Base-by-base conservation (phyloP, 352 stramenopile species). In the Phytopythium delawarense region DNA sequence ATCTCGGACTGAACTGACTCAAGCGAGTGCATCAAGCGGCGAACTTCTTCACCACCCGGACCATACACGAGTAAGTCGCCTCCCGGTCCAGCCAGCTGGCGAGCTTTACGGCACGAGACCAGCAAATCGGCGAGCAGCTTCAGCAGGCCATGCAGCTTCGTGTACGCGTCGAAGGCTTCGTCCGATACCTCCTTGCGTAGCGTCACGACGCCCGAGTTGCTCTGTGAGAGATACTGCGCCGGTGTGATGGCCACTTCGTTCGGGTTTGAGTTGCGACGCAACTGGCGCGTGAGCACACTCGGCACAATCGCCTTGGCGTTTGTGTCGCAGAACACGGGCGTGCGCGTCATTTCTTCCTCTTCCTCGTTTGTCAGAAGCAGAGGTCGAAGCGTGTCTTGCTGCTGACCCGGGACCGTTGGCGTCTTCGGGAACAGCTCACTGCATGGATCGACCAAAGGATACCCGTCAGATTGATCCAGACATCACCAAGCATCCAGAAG, bases 21-120 rank as follows among this genome's bases (percentile, higher is more conserved):
- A 44, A 92, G 66, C 13, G 84, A 92, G 56, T 91, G 78, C 86
- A 95, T 92, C 55, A 95, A 67, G 20, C 81, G 73, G 30, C 86
- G 86, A 50, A 95, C 78, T 72, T 89, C 81, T 54, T 95, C 84
- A 37, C 86, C 86, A 63, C 86, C 84, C 61, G 86, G 86, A 42
- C 86, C 86, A 56, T 95, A 95, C 15, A 95, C 84, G 12, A 95
- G 71, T 62, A 95, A 75, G 57, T 95, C 86, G 35, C 86, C 86
- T 34, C 86, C 86, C 8, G 84, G 86, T 7, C 86, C 86, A 53
- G 86, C 86, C 20, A 95, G 70, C 53, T 92, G 81, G 30, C 86
- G 76, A 15, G 86, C 86, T 68, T 93, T 93, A 56, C 84, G 84
- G 53, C 86, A 95, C 23, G 84, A 93, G 11, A 95, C 86, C 28